Evolutionary conservation across 352 stramenopile genomes (phyloP), one percentile per base, ranked within the genome.

Genomic region (Poterioochromonas sp.): DNA sequence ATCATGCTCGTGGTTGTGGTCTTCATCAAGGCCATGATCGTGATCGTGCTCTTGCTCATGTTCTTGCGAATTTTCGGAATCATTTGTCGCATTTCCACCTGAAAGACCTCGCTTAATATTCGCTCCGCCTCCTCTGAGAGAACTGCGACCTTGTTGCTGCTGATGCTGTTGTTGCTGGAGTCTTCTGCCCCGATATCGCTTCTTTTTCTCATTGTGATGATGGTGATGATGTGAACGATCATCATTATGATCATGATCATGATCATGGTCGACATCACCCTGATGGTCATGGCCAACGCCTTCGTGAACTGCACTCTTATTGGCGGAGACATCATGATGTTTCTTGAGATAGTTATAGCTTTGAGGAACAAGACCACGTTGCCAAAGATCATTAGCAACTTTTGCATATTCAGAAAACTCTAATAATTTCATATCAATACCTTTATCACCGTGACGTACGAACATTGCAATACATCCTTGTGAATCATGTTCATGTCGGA

Each of bases 351-450:
- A 65, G 3, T 65, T 65, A 15, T 35, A 39, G 2, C 5, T 32
- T 41, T 2, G 12, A 22, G 62, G 62, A 5, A 71, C 8, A 5
- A 71, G 32, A 8, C 62, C 62, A 26, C 15, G 15, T 8, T 29
- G 5, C 62, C 62, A 71, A 5, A 71, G 5, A 12, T 43, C n/a
- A 43, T 71, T 29, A 12, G 29, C n/a, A 3, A 44, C 39, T 47
- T 44, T 29, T 71, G 12, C 12, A 47, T 71, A 71, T 8, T 47
- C 18, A n/a, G n/a, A 44, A 29, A 71, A 71, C 5, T 71, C 18
- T 3, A 71, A 15, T 29, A 71, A 47, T n/a, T 71, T 40, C 62
- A 71, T 71, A 43, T 71, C 62, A 47, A 71, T 71, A 29, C 62
- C 62, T 43, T 71, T 71, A 29, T 71, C 62, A 44, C 62, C 62